A percentile compares a stretch with the other conserved stretches of the same genome.
Evolutionary conservation across 345 rosid genomes (phyloP).

Genomic region (Eutrema heterophyllum): DNA sequence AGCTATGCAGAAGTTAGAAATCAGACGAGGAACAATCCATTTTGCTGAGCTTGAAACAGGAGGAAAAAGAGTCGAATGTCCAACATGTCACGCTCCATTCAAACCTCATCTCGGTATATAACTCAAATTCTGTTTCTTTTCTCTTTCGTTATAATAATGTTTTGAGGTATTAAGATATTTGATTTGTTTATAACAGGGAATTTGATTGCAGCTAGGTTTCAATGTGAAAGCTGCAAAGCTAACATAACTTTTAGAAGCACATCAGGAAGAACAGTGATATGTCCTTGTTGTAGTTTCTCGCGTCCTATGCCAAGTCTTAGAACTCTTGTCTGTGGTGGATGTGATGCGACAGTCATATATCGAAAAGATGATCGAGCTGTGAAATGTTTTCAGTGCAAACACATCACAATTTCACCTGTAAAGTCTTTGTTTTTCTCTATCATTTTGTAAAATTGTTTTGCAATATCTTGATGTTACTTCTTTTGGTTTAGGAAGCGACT

Average conservation of each 20-base stretch:
- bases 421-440: background rate
- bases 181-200: slow-evolving; percentile 4
- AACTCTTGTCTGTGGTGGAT: slow-evolving; percentile 14
- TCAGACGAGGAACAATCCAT: background rate
- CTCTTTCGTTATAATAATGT: background rate
- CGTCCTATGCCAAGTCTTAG: slow-evolving; percentile 4
- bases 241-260: background rate
- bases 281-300: background rate
- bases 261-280: background rate
- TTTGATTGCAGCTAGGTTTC: background rate
- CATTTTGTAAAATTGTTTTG: background rate
- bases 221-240: slow-evolving; percentile 12
- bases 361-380: slow-evolving; percentile 5
- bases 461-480: background rate
- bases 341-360: background rate
- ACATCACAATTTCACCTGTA: slow-evolving; percentile 8
- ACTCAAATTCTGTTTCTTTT: background rate
- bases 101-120: slow-evolving; percentile 18
- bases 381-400: slow-evolving; percentile 22
- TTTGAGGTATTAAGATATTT: background rate
- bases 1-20: slow-evolving; percentile 15
- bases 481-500: background rate
- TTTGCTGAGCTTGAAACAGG: slow-evolving; percentile 15
- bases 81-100: slow-evolving; percentile 6
- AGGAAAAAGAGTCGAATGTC: background rate